Conservation (phyloP, 2,329 filamentous ascomycete genomes). For the Clonostachys rosea region DNA sequence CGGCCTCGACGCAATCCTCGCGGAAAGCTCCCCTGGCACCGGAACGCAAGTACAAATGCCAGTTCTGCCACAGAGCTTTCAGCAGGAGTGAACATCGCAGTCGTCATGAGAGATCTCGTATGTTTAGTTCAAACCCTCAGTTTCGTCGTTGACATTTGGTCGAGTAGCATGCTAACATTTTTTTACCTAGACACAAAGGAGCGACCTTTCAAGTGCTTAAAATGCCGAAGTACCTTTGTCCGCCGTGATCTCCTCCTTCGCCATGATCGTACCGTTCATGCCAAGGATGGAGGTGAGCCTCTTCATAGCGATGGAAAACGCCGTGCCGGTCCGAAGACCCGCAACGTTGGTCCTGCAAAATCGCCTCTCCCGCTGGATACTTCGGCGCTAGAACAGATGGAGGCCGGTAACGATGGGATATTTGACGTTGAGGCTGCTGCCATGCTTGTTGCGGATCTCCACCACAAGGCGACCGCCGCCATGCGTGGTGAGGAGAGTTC, state of each 20-base stretch:
- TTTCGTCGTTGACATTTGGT: background rate
- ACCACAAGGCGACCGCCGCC: constrained; percentile 82
- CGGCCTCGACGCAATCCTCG: constrained; percentile 64
- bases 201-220: constrained; percentile 96
- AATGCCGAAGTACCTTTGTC: constrained; percentile 97
- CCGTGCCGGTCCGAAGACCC: constrained; percentile 66
- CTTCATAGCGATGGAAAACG: constrained; percentile 93
- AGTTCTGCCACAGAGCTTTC: constrained; percentile 97
- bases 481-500: constrained; percentile 54
- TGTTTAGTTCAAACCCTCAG: constrained; percentile 38
- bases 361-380: constrained; percentile 75
- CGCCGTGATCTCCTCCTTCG: constrained; percentile 92
- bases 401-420: constrained; percentile 82
- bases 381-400: constrained; percentile 85
- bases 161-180: constrained; percentile 15
- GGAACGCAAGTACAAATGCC: constrained; percentile 99
- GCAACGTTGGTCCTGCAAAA: constrained; percentile 66
- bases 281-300: constrained; percentile 92
- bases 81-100: constrained; percentile 96
- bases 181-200: constrained; percentile 82
- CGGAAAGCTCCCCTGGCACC: constrained; percentile 74
- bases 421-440: constrained; percentile 96
- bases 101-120: constrained; percentile 96
- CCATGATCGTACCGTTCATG: constrained; percentile 97
- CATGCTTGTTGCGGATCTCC: constrained; percentile 97